Base-by-base conservation (phyloP, 2,329 filamentous ascomycete genomes). In the Fusarium phyllophilum region DNA sequence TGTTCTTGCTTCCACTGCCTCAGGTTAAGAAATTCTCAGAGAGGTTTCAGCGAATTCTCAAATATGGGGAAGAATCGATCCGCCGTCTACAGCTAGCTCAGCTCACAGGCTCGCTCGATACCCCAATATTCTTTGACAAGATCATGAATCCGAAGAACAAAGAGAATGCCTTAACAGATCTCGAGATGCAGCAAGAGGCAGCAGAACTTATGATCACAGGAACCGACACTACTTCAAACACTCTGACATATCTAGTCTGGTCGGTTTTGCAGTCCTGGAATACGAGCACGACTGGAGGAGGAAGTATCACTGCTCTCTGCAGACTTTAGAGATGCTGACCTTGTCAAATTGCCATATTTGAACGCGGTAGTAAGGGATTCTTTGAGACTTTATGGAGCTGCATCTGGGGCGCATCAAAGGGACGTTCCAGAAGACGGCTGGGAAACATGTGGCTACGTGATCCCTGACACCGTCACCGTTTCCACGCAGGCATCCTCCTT, bases 381-480 rank as follows among this genome's bases (percentile, higher is more conserved):
- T 2, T 45, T 72, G 14, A 66, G 69, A 22, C 10, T 72, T 39
- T 70, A 67, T 18, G 66, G 62, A 2, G 52, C 69, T 20, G 66
- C 46, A 22, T 62, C 62, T 5, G 62, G 62, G 2, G 55, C 57
- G 22, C 58, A 62, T 8, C 52, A 54, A 8, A 46, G 66, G n/a
- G 57, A 62, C 11, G 52, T 70, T 8, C 62, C 62, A 4, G 20
- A 31, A 8, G 57, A 54, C 2, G 62, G 66, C 3, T 62, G 57
- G 46, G 22, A 48, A 15, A 17, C 54, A 9, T 44, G 31, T 38
- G 66, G 62, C 14, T 60, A 62, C 24, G 24, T 51, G 11, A 41
- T 70, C 13, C 69, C 66, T 2, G 49, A 49, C 13, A 48, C 7
- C 0, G 48, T 36, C 5, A 57, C 41, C 9, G 63, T 66, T n/a